Evolutionary conservation across 1,139 yeast genomes (phyloP).

Genomic region (Pichia sp.): DNA sequence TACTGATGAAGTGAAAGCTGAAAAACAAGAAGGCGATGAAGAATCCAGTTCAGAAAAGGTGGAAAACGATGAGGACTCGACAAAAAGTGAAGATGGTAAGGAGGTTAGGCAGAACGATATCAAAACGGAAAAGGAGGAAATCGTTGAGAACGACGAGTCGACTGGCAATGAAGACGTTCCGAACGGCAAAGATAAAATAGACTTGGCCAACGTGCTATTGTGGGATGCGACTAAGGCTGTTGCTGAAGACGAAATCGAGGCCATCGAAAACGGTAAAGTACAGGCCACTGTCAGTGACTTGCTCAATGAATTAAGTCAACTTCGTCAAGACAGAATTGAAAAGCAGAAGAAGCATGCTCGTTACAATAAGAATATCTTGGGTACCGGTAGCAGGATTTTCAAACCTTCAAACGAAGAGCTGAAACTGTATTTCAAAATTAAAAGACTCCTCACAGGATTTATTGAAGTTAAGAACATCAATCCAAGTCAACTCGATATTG

Average conservation of each 20-base stretch:
- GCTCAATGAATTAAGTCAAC: constrained; percentile 53
- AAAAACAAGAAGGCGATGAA: constrained; percentile 2
- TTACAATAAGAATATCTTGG: constrained; percentile 12
- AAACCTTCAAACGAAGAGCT: constrained; percentile 45
- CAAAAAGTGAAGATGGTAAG: constrained; percentile 16
- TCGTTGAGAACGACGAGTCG: constrained; percentile 10
- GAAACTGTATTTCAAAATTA: constrained; percentile 46
- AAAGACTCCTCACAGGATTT: constrained; percentile 47
- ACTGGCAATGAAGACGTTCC: constrained; percentile 13
- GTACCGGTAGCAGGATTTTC: constrained; percentile 14
- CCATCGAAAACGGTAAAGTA: constrained; percentile 42
- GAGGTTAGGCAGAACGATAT: constrained; percentile 7
- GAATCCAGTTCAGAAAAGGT: constrained; percentile 1
- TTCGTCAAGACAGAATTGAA: constrained; percentile 47
- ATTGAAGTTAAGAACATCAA: constrained; percentile 28
- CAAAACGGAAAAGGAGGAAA: constrained; percentile 7
- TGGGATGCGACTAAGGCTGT: constrained; percentile 55
- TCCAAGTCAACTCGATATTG: constrained; percentile 30
- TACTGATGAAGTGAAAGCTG: constrained; percentile 14
- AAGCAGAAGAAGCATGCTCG: constrained; percentile 15
- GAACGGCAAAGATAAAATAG: constrained; percentile 29
- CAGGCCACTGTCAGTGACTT: constrained; percentile 55
- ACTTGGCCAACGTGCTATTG: constrained; percentile 45
- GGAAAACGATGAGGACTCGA: background rate
- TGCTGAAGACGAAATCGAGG: constrained; percentile 50